Evolutionary conservation across 2,329 filamentous ascomycete genomes (phyloP), one percentile per base, ranked within the genome.

Genomic region (Metarhizium album): DNA sequence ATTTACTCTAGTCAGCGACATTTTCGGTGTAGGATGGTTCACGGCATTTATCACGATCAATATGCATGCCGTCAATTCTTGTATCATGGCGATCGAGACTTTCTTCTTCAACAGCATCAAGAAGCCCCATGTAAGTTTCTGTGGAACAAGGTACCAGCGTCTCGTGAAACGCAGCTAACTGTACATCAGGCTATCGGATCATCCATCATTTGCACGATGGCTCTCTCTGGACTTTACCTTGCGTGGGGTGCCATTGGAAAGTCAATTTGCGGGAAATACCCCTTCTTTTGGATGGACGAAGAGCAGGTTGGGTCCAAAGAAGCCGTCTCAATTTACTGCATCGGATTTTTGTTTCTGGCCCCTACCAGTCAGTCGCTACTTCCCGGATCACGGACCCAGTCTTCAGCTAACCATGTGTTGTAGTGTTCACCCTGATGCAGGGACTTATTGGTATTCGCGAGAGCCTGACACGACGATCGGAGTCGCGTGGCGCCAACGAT

Each of bases 91-190:
- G 8, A 51, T 71, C 31, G 76, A 79, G 64, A 68, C 73, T 0
- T 51, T 74, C 33, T 65, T 69, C 51, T 65, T 79, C 64, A 79
- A 79, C 62, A 78, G 74, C 59, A 75, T 78, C 64, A 74, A 73
- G 57, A 70, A 73, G 48, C 74, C 70, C 48, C 67, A 66, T 46
- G 75, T 78, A 59, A 60, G 37, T 40, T 18, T 20, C 16, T 11
- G 7, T 18, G 5, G 37, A n/a, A n/a, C 6, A 40, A 22, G 16
- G 16, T 6, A 40, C 16, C 9, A 2, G 22, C 14, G 2, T 3
- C 1, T 16, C 8, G 1, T 4, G 14, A 1, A 4, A 13, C 50
- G 13, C 27, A 27, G 45, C 61, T 59, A 9, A 61, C 53, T 2
- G 31, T 46, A 48, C 20, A 53, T 2, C 48, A 78, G 75, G 67